A percentile compares a stretch with the other conserved stretches of the same genome.
These are phyloP conservation scores for Gentiana straminea DNA, from an alignment of 257 asterid species.

Conservation along the genomic window DNA sequence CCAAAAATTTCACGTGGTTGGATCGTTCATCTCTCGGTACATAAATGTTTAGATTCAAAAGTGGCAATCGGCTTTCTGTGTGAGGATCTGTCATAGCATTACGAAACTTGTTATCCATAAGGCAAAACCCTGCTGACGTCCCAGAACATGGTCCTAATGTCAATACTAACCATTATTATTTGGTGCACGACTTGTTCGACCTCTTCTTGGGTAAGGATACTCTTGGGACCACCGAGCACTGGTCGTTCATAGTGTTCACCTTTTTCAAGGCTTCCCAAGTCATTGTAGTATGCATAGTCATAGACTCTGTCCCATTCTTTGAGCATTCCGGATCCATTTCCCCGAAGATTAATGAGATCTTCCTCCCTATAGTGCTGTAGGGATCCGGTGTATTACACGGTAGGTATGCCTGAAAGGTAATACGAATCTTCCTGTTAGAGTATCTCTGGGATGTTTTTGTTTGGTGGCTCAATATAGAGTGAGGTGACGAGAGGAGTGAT, in stretches of 20 bases:
- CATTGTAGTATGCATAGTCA: conserved; percentile 13
- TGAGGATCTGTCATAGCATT: conserved; percentile 8
- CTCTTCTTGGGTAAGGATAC: conserved; percentile 15
- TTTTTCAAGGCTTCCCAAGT: conserved; percentile 5
- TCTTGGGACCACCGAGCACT: conserved; percentile 9
- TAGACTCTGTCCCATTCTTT: conserved; percentile 18
- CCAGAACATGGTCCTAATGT: not conserved
- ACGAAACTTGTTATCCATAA: not conserved
- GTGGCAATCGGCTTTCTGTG: conserved; percentile 10
- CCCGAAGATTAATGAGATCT: conserved; percentile 9
- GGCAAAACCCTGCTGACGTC: not conserved
- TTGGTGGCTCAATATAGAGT: not conserved
- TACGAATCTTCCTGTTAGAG: not conserved
- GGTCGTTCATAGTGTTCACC: conserved; percentile 3
- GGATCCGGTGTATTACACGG: conserved; percentile 12
- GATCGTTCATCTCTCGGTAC: conserved; percentile 65
- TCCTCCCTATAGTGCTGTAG: conserved; percentile 9
- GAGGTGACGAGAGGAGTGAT: too few relatives aligned
- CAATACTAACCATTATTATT: not conserved
- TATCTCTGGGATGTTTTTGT: not conserved
- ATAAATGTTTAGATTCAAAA: conserved; percentile 38
- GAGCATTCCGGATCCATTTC: conserved; percentile 11
- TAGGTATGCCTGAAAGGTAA: conserved; percentile 4
- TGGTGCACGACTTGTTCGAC: conserved; percentile 14
- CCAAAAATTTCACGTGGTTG: conserved; percentile 48